Evolutionary conservation across 2,329 filamentous ascomycete species (phyloP), one percentile per base, ranked within the genome.

Genomic region (Grosmannia serpens): DNA sequence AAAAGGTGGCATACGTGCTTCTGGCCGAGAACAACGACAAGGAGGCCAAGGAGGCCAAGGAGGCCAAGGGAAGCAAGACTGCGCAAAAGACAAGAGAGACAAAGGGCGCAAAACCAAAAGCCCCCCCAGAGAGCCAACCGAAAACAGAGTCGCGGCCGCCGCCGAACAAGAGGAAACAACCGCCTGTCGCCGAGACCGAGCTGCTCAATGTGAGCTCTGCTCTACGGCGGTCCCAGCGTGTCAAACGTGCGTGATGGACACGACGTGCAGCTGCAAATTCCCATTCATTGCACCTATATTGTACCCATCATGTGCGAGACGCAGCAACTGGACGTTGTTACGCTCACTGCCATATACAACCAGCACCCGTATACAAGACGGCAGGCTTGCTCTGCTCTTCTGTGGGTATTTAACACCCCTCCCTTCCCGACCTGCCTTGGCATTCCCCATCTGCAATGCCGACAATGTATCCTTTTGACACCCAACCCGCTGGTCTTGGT

Each of bases 1-100:
- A 91, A 70, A 85, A 80, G 68, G 86, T 85, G 22, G 87, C 87
- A 2, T 89, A 84, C 67, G 86, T 88, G 11, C 67, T 88, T 55
- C 80, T 88, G 66, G 82, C 73, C 64, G 65, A 51, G 13, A 58
- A 29, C 13, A 41, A 38, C 20, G n/a, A 26, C 26, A 20, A 20
- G 11, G 20, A n/a, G 22, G 20, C n/a, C 44, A 46, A 46, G 41
- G 41, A 7, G 7, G 35, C 38, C 6, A 20, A 20, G 11, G 20
- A n/a, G 22, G 20, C n/a, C 44, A 46, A 46, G 41, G 41, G 17
- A n/a, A 22, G 15, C 41, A 44, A 44, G 41, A 22, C 33, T n/a
- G n/a, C n/a, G n/a, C 33, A 35, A 35, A 35, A 13, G 33, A 35
- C 41, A 20, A 44, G 44, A 46, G 13, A 38, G 10, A 38, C 35